A percentile compares a stretch with the other conserved stretches of the same genome.
Evolutionary conservation across 2,329 filamentous ascomycete species (phyloP).

Genomic region (Capronia americana): DNA sequence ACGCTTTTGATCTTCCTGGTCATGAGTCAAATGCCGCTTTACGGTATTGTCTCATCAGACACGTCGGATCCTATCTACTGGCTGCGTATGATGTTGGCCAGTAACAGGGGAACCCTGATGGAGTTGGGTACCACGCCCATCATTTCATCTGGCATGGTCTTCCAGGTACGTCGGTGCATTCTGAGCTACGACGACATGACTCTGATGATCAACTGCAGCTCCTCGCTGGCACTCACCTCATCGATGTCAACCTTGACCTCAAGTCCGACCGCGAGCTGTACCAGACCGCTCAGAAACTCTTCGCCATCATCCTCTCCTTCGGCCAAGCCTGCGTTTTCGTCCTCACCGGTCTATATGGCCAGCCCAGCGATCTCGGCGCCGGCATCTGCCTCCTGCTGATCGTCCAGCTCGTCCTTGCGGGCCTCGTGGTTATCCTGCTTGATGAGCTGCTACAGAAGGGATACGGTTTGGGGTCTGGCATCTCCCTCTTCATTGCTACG

Average conservation of each 20-base stretch:
- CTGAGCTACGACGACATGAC: not conserved
- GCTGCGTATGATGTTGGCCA: slow-evolving; percentile 99
- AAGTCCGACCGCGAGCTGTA: slow-evolving; percentile 99
- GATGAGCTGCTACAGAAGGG: slow-evolving; percentile 99
- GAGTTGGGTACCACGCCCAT: slow-evolving; percentile 97
- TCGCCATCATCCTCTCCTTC: slow-evolving; percentile 96
- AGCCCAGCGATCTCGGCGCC: slow-evolving; percentile 93
- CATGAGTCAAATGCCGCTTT: slow-evolving; percentile 99
- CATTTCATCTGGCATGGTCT: slow-evolving; percentile 99
- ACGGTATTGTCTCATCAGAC: slow-evolving; percentile 98
- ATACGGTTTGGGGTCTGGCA: slow-evolving; percentile 96
- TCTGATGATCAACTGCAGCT: slow-evolving; percentile 59
- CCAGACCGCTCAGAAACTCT: slow-evolving; percentile 99
- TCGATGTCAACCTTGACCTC: slow-evolving; percentile 99
- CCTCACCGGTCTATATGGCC: slow-evolving; percentile 96
- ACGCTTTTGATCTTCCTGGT: slow-evolving; percentile 98
- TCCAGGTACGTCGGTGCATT: slow-evolving; percentile 69
- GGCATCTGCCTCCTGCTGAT: slow-evolving; percentile 98
- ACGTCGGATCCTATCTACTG: slow-evolving; percentile 99
- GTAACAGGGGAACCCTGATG: slow-evolving; percentile 96
- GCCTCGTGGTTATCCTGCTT: slow-evolving; percentile 97
- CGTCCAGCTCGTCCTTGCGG: slow-evolving; percentile 95
- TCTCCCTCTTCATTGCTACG: slow-evolving; percentile 99
- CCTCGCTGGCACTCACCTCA: slow-evolving; percentile 97
- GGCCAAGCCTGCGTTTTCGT: slow-evolving; percentile 98